Evolutionary conservation across 1,139 yeast species (phyloP).

Genomic region (Nakaseomyces uthaithaninus): DNA sequence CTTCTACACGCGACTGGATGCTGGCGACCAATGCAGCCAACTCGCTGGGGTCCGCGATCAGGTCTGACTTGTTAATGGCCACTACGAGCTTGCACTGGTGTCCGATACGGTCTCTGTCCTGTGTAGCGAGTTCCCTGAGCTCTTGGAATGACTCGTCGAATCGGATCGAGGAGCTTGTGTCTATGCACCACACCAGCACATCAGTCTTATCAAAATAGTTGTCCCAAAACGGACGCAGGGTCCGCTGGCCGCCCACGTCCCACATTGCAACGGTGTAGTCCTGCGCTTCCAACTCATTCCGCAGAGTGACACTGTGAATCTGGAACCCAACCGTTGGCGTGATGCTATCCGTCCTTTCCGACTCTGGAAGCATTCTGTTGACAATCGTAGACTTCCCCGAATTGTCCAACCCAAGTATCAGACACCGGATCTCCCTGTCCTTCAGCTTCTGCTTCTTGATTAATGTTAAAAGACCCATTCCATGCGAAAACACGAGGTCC

Average conservation of each 20-base stretch:
- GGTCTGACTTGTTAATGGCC: conserved; percentile 51
- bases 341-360: conserved; percentile 32
- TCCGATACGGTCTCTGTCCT: conserved; percentile 64
- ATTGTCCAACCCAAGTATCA: conserved; percentile 79
- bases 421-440: conserved; percentile 66
- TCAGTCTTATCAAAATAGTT: conserved; percentile 86
- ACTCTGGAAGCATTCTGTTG: conserved; percentile 39
- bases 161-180: conserved; percentile 54
- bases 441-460: conserved; percentile 75
- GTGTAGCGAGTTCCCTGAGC: conserved; percentile 46
- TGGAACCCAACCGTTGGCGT: conserved; percentile 62
- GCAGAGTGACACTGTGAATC: conserved; percentile 43
- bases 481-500: neutral
- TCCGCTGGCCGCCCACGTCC: conserved; percentile 88
- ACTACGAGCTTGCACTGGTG: conserved; percentile 44
- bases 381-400: conserved; percentile 84
- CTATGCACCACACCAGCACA: conserved; percentile 87
- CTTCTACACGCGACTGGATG: neutral
- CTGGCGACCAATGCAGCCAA: neutral
- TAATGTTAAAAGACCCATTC: conserved; percentile 81
- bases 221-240: conserved; percentile 78
- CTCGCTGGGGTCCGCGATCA: conserved; percentile 24
- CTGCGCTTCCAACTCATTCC: conserved; percentile 19
- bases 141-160: conserved; percentile 59
- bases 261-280: conserved; percentile 40